Percentiles rank a stretch among this genome's conserved stretches.
Conservation (phyloP, 768 basidiomycete genomes). For the Bullera alba region DNA sequence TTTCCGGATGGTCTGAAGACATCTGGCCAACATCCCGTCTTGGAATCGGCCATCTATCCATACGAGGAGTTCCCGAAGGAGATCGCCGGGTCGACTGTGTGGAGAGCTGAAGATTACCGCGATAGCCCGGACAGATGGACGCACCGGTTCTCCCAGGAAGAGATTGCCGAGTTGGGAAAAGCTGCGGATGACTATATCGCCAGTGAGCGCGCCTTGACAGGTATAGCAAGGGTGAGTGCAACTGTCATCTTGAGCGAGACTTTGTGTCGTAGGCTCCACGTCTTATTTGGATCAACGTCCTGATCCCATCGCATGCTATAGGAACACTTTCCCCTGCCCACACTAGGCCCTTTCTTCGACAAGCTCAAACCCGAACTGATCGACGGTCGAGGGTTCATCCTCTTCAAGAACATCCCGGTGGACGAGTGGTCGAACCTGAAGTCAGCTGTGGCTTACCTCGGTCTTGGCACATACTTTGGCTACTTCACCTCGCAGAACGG, state of each 20-base stretch:
- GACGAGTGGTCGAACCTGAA: slow-evolving; percentile 33
- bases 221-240: slow-evolving; percentile 29
- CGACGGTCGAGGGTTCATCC: slow-evolving; percentile 43
- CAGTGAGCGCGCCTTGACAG: slow-evolving; percentile 19
- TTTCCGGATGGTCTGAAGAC: slow-evolving; percentile 8
- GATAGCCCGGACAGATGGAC: slow-evolving; percentile 32
- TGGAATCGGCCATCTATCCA: slow-evolving; percentile 23
- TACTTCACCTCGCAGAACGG: slow-evolving; percentile 36
- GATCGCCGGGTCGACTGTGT: slow-evolving; percentile 37
- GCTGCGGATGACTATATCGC: slow-evolving; percentile 26
- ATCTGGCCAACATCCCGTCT: slow-evolving; percentile 35
- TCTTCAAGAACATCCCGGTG: slow-evolving; percentile 41
- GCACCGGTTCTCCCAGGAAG: slow-evolving; percentile 22
- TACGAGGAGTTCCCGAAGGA: slow-evolving; percentile 32
- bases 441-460: slow-evolving; percentile 36
- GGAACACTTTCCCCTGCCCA: slow-evolving; percentile 37
- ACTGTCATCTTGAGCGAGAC: too few relatives aligned
- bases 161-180: slow-evolving; percentile 30
- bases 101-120: slow-evolving; percentile 33
- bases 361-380: slow-evolving; percentile 28
- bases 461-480: slow-evolving; percentile 42
- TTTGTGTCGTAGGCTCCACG: not conserved
- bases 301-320: not conserved
- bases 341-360: slow-evolving; percentile 17
- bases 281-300: not conserved